Base-by-base conservation (phyloP, 2,329 filamentous ascomycete genomes). In the Clonostachys sp. region DNA sequence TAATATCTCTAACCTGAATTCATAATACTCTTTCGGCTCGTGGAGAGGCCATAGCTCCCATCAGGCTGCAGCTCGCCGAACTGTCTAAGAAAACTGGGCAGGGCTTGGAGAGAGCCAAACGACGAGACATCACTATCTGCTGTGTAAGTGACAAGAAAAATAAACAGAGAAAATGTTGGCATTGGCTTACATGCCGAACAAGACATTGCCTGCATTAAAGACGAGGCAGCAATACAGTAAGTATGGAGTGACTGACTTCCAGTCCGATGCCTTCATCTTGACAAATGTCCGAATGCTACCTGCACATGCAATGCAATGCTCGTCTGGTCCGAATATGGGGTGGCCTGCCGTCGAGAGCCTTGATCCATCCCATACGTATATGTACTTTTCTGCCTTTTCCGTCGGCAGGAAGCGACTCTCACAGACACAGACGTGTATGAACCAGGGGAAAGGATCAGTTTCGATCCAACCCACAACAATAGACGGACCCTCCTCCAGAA, bases 71-170 rank as follows among this genome's bases (percentile, higher is more conserved):
- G 17, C 41, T 44, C 41, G 14, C 46, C 46, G 24, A 48, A 48
- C 18, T 48, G 33, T 5, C 35, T 34, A 14, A 48, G 41, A 34
- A 48, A 48, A 17, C 33, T 39, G 12, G 46, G 46, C 12, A 48
- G 46, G 10, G 46, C 46, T 43, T 48, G 46, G 14, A 48, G 41
- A 13, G 41, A 44, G 12, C 46, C 46, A 38, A 48, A 48, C 9
- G 46, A 48, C 18, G 41, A 30, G 14, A 44, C 41, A 44, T 48
- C 46, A 24, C 46, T 48, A 14, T 17, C 8, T 30, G 24, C 24
- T 30, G 24, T 43, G 41, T 43, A 43, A 43, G 41, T 43, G 12
- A 43, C 9, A 14, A 20, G 9, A 20, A 16, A 16, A 33, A 24
- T 5, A 14, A 43, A 43, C 10, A n/a, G 13, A 30, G 5, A 20